phyloP scores from a whole-genome alignment of 2,329 filamentous ascomycete species.

The Tolypocladium amazonense region DNA sequence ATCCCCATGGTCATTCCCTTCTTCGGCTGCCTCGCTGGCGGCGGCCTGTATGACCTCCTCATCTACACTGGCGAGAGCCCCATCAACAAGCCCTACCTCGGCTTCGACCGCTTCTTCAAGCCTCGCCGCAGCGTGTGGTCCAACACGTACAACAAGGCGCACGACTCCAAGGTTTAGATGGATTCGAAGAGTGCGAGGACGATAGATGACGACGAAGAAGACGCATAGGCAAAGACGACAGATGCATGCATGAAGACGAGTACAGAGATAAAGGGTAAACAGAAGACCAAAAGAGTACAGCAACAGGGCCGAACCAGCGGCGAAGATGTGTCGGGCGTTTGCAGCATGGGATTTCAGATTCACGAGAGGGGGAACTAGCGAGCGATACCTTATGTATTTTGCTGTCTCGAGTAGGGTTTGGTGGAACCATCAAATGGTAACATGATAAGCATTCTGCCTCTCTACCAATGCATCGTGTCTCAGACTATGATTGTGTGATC shows the following conservation, averaged over 20 bases:
- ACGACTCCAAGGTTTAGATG: slow-evolving; percentile 12
- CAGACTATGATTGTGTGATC: neutral
- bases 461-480: neutral
- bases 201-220: neutral
- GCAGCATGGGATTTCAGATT: neutral
- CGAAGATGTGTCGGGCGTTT: neutral
- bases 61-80: slow-evolving; percentile 62
- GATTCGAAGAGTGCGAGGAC: neutral
- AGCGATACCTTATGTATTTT: neutral
- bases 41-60: slow-evolving; percentile 56
- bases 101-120: slow-evolving; percentile 40
- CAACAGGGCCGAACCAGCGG: neutral
- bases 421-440: neutral
- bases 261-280: neutral
- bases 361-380: neutral
- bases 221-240: neutral
- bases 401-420: neutral
- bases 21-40: slow-evolving; percentile 51
- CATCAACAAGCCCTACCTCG: slow-evolving; percentile 56
- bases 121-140: slow-evolving; percentile 24
- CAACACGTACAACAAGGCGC: slow-evolving; percentile 17
- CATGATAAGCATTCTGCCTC: neutral
- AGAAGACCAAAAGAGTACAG: neutral
- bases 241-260: neutral
- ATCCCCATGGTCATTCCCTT: slow-evolving; percentile 66